Base-by-base conservation (phyloP, 2,329 filamentous ascomycete species). In the Nigrospora sphaerica region DNA sequence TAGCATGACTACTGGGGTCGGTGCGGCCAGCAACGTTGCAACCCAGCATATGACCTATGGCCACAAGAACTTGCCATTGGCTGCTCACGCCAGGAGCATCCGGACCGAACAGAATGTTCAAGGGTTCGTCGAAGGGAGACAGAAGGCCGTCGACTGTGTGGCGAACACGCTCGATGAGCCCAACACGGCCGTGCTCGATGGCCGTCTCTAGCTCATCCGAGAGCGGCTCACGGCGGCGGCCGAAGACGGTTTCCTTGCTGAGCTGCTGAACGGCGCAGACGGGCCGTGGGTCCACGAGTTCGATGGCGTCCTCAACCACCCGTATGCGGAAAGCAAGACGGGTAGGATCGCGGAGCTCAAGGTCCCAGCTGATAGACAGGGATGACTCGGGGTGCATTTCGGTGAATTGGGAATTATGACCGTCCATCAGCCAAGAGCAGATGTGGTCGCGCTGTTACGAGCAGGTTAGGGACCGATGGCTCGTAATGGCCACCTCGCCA, bases 311-410 rank as follows among this genome's bases (percentile, higher is more conserved):
- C 55, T 87, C 83, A 16, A 75, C 79, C 18, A 85, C 81, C 5
- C 86, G 68, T 23, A 84, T 73, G 12, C 72, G 68, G 52, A 84
- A 86, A 0, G 81, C 68, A 17, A 64, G 57, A 32, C 69, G 69
- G 0, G 72, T 64, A 2, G 80, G 56, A 12, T 65, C 58, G 0
- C 64, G 57, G 11, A 72, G 64, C 47, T 72, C 51, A 6, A 81
- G 54, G 3, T 62, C 62, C 51, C 71, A 71, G 6, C 74, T 81
- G 9, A 87, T 77, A 18, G 73, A 71, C 32, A 86, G 70, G 9
- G 75, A 66, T 44, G 78, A 73, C 53, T 86, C 83, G 0, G 83
- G 77, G 33, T 85, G 71, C 6, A 80, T 65, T 53, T 86, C 81
- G 13, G 86, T 70, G 52, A 88, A 82, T 1, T 69, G 64, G 5